Percentiles rank a stretch among this genome's conserved stretches.
phyloP scores from a whole-genome alignment of 73 alveolate species.

The Paramecium primaurelia region DNA sequence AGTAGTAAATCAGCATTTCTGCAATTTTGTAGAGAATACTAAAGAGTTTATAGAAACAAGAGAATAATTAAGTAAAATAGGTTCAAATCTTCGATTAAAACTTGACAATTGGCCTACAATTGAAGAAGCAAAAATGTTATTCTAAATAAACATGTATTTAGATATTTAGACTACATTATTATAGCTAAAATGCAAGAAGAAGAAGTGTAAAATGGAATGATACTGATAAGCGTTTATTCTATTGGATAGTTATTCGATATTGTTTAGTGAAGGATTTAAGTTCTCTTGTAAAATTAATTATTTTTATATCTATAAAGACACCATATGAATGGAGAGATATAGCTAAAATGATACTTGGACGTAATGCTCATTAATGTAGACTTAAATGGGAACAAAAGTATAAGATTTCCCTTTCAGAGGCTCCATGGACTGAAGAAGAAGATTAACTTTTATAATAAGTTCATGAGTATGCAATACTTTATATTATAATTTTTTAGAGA shows the following conservation, averaged over 20 bases:
- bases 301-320: not conserved
- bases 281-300: not conserved
- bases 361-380: conserved; percentile 44
- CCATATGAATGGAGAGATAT: conserved; percentile 28
- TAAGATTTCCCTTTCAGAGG: conserved; percentile 21
- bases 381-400: conserved; percentile 37
- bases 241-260: conserved; percentile 47
- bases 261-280: not conserved
- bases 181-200: not conserved
- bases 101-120: conserved; percentile 15
- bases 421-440: conserved; percentile 50
- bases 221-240: not conserved
- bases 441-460: conserved; percentile 1
- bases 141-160: not conserved
- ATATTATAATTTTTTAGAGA: not conserved
- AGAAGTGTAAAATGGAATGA: conserved; percentile 41
- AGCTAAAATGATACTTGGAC: not conserved
- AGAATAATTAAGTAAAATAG: not conserved
- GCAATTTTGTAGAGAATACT: not conserved
- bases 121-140: conserved; percentile 6
- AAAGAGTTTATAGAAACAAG: not conserved
- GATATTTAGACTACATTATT: not conserved
- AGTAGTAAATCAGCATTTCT: not conserved
- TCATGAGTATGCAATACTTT: not conserved
- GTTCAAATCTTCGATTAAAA: conserved; percentile 2